A percentile compares a stretch with the other conserved stretches of the same genome.
These are phyloP conservation scores for Camelina laxa DNA, from an alignment of 345 rosid genomes.

Conservation along the genomic window DNA sequence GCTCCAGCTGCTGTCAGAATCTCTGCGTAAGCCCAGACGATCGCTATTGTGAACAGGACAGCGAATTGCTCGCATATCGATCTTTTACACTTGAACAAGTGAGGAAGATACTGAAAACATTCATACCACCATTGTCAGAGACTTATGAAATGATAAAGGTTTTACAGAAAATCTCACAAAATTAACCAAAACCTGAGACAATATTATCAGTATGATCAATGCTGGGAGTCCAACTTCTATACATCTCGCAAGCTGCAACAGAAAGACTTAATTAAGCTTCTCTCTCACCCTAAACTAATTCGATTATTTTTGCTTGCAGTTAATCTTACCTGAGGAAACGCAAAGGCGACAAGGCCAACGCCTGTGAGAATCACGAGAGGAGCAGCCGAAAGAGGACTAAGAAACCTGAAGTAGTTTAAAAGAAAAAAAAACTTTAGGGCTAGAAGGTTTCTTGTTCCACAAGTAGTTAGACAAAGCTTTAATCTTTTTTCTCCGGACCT, in stretches of 20 bases:
- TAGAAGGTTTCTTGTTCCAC: background rate
- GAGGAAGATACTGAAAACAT: constrained; percentile 65
- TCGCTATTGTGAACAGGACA: constrained; percentile 60
- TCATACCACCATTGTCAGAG: constrained; percentile 11
- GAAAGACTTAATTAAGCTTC: constrained; percentile 7
- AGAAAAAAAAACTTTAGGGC: background rate
- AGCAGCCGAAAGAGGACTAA: constrained; percentile 76
- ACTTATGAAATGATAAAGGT: background rate
- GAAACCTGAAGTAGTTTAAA: constrained; percentile 53
- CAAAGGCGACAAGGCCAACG: constrained; percentile 68
- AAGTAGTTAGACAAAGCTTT: constrained; percentile 9
- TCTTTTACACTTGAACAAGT: constrained; percentile 52
- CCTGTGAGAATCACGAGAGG: constrained; percentile 89
- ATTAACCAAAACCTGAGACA: constrained; percentile 68
- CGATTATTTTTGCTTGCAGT: background rate
- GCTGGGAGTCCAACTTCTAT: constrained; percentile 87
- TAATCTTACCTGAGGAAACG: constrained; percentile 72
- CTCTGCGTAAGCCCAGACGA: constrained; percentile 79
- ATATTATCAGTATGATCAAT: constrained; percentile 60
- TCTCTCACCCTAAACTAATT: background rate
- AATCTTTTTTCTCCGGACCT: constrained; percentile 48
- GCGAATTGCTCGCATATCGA: constrained; percentile 56
- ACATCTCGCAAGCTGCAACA: constrained; percentile 71
- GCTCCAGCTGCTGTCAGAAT: constrained; percentile 84
- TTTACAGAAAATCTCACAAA: background rate